Evolutionary conservation across 805 yeast genomes (phyloP).

Genomic region (Hanseniaspora hatyaiensis): DNA sequence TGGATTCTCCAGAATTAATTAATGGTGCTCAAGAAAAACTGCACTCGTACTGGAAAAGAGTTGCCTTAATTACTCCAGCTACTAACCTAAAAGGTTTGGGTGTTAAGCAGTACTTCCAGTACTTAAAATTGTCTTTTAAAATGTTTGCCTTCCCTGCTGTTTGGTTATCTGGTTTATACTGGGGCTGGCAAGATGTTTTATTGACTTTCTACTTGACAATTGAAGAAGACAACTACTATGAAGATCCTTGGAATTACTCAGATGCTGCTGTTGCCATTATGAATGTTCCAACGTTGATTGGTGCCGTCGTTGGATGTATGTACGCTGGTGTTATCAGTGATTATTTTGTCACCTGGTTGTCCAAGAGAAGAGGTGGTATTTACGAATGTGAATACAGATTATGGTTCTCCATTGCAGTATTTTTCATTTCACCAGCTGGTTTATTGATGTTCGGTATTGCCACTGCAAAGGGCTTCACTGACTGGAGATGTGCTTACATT

Average conservation of each 20-base stretch:
- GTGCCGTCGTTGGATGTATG: slow-evolving; percentile 55
- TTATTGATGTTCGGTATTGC: slow-evolving; percentile 55
- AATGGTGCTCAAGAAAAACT: slow-evolving; percentile 35
- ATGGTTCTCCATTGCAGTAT: slow-evolving; percentile 45
- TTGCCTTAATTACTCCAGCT: slow-evolving; percentile 43
- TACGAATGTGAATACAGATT: slow-evolving; percentile 56
- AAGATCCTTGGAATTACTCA: slow-evolving; percentile 54
- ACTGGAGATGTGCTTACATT: slow-evolving; percentile 43
- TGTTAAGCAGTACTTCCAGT: slow-evolving; percentile 48
- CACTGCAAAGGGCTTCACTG: slow-evolving; percentile 39
- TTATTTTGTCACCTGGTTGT: slow-evolving; percentile 50
- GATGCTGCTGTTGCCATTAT: slow-evolving; percentile 59
- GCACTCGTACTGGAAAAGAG: slow-evolving; percentile 35
- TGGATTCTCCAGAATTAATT: slow-evolving; percentile 21
- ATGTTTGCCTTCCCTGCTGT: slow-evolving; percentile 57
- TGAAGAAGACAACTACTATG: slow-evolving; percentile 55
- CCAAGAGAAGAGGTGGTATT: slow-evolving; percentile 49
- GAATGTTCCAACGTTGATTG: slow-evolving; percentile 61
- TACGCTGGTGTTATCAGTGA: slow-evolving; percentile 54
- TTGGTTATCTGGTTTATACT: slow-evolving; percentile 51
- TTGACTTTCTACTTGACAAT: slow-evolving; percentile 63
- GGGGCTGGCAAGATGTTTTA: slow-evolving; percentile 74
- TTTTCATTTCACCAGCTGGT: slow-evolving; percentile 49
- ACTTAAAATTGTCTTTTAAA: slow-evolving; percentile 41
- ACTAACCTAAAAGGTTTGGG: slow-evolving; percentile 54